phyloP scores from a whole-genome alignment of 805 yeast species.

The Schwanniomyces sp. region DNA sequence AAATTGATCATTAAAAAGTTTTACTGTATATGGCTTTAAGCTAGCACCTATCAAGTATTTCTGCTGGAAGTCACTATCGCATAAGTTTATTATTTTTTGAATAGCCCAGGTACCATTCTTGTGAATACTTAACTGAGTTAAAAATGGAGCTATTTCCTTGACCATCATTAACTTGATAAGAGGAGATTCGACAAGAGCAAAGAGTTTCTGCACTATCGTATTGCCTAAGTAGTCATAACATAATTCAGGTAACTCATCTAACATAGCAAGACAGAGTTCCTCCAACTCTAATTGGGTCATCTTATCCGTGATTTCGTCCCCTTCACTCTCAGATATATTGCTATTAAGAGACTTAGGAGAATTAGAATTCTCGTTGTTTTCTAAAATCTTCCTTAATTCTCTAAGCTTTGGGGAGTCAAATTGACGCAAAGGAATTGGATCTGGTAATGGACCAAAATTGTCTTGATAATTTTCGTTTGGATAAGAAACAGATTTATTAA shows the following conservation, averaged over 20 bases:
- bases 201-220: slow-evolving; percentile 90
- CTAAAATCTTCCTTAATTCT: slow-evolving; percentile 70
- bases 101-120: slow-evolving; percentile 99
- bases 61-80: slow-evolving; percentile 50
- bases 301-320: slow-evolving; percentile 10
- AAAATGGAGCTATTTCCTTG: slow-evolving; percentile 69
- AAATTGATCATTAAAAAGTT: slow-evolving; percentile 89
- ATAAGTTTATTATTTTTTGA: slow-evolving; percentile 82
- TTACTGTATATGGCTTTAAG: slow-evolving; percentile 77
- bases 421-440: slow-evolving; percentile 62
- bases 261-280: slow-evolving; percentile 78
- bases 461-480: slow-evolving; percentile 49
- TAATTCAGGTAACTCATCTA: slow-evolving; percentile 85
- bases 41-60: slow-evolving; percentile 66
- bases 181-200: slow-evolving; percentile 63
- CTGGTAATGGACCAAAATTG: slow-evolving; percentile 76
- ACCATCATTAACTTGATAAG: slow-evolving; percentile 79
- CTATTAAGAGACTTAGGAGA: slow-evolving; percentile 2
- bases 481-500: slow-evolving; percentile 33
- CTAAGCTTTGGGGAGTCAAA: slow-evolving; percentile 88
- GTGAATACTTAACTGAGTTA: slow-evolving; percentile 92
- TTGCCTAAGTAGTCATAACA: slow-evolving; percentile 94
- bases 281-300: slow-evolving; percentile 65
- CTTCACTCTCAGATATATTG: slow-evolving; percentile 4
- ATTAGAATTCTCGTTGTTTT: slow-evolving; percentile 26